Base-by-base conservation (phyloP, 176 grass and related monocot species). In the Carex parvula region DNA sequence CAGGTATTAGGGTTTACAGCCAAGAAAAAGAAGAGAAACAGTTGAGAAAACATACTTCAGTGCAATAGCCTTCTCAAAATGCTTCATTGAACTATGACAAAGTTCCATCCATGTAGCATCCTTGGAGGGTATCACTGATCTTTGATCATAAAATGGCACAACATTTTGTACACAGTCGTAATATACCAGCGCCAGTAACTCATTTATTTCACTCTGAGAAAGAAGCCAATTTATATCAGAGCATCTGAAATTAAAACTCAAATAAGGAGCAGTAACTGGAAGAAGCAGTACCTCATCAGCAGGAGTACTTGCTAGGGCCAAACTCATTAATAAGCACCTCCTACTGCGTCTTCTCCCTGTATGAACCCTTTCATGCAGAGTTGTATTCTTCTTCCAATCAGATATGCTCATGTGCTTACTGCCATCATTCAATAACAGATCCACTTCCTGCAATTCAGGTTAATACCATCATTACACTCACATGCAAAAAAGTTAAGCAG, bases 141-240 rank as follows among this genome's bases (percentile, higher is more conserved):
- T 88, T 86, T 98, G 95, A 88, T 98, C 95, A 91, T 94, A 98
- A 87, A 90, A 98, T 58, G 95, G 95, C 79, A 94, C 95, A 79
- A 98, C 95, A 86, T 93, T 98, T 83, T 98, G 92, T 70, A 98
- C 29, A 85, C 91, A 89, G 42, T 98, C 95, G 46, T 98, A 98
- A 87, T 98, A 98, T 60, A 98, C 95, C 64, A 98, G 88, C 30
- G 95, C 91, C 83, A 98, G 86, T 75, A 98, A 86, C 92, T 98
- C 95, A 83, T 95, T 91, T 79, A 89, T 93, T 84, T 98, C 87
- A 8, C 86, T 86, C 95, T 98, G 92, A 81, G 85, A 18, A 5
- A 78, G 70, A 86, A 82, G n/a, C 60, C 46, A 59, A 81, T 76
- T 76, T 48, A 54, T 13, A 73, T 54, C 22, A 76, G 11, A 55